Base-by-base conservation (phyloP, 2,329 filamentous ascomycete species). In the Aspergillus costaricaensis region DNA sequence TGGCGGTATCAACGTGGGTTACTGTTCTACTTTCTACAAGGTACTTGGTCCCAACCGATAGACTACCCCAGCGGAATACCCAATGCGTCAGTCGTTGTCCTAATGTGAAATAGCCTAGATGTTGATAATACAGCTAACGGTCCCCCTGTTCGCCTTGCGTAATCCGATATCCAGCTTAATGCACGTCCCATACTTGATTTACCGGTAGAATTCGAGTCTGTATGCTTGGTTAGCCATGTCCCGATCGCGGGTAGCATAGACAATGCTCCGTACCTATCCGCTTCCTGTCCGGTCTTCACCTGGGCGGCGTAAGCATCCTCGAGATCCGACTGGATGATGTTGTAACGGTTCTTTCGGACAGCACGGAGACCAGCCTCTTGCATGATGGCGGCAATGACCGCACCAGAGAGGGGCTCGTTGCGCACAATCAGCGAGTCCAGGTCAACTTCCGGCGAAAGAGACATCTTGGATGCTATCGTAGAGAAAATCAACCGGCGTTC, bases 381-480 rank as follows among this genome's bases (percentile, higher is more conserved):
- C 95, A 99, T 99, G 75, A 99, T 96, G 55, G 95, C 95, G 51
- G 95, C 93, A 75, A 99, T 99, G 70, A 99, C 89, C 59, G 95
- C 95, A 70, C 95, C 95, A 52, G 91, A 96, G 52, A 99, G 82
- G 2, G 95, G 95, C 75, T 99, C 95, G 74, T 98, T 99, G 71
- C 95, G 88, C 67, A 97, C 92, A 72, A 99, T 99, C 72, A 99
- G 82, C 67, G 91, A 95, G 79, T 99, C 95, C 64, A 99, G 83
- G 76, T 99, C 95, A 58, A 97, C 95, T 77, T 99, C 95, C 50
- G 95, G 95, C 12, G 92, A 93, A 69, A 99, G 82, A 67, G 92
- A 96, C 95, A 99, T 99, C 84, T 96, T 97, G 71, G 88, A 82
- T 14, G 95, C 94, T 73, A 99, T 96, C n/a, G 95, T 99, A 60